phyloP scores from a whole-genome alignment of 495 filamentous ascomycete genomes.

The Penicillium antarcticum region DNA sequence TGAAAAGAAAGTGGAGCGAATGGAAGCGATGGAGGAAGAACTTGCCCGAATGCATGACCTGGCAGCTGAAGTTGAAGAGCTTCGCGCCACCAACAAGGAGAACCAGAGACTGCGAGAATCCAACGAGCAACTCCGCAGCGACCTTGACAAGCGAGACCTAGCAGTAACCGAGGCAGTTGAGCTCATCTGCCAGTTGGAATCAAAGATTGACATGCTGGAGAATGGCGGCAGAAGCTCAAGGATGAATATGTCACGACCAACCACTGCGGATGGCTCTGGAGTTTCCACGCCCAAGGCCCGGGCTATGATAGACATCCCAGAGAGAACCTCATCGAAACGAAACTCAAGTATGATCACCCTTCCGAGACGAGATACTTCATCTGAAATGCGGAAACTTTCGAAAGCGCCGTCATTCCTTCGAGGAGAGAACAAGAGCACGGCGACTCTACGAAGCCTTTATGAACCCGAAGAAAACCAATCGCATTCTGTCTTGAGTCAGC shows the following conservation, averaged over 20 bases:
- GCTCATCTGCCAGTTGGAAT: slow-evolving; percentile 73
- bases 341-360: slow-evolving; percentile 13
- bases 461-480: slow-evolving; percentile 45
- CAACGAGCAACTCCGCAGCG: slow-evolving; percentile 64
- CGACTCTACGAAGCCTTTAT: slow-evolving; percentile 64
- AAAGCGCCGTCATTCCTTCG: slow-evolving; percentile 68
- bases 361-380: slow-evolving; percentile 13
- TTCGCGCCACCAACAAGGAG: slow-evolving; percentile 53
- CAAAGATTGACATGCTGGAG: slow-evolving; percentile 56
- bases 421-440: slow-evolving; percentile 57
- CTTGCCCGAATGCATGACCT: slow-evolving; percentile 62
- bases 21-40: slow-evolving; percentile 65
- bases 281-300: slow-evolving; percentile 27
- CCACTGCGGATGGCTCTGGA: slow-evolving; percentile 20
- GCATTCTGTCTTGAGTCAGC: slow-evolving; percentile 22
- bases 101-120: slow-evolving; percentile 44
- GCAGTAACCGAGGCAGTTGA: slow-evolving; percentile 79
- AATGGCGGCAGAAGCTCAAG: slow-evolving; percentile 18
- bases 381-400: slow-evolving; percentile 29
- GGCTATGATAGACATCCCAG: slow-evolving; percentile 35
- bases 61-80: slow-evolving; percentile 59
- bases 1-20: slow-evolving; percentile 65
- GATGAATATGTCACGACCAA: slow-evolving; percentile 23
- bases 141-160: slow-evolving; percentile 72
- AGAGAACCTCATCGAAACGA: slow-evolving; percentile 37